Evolutionary conservation across 768 basidiomycete species (phyloP).

Genomic region (Tubosaeta sp.): DNA sequence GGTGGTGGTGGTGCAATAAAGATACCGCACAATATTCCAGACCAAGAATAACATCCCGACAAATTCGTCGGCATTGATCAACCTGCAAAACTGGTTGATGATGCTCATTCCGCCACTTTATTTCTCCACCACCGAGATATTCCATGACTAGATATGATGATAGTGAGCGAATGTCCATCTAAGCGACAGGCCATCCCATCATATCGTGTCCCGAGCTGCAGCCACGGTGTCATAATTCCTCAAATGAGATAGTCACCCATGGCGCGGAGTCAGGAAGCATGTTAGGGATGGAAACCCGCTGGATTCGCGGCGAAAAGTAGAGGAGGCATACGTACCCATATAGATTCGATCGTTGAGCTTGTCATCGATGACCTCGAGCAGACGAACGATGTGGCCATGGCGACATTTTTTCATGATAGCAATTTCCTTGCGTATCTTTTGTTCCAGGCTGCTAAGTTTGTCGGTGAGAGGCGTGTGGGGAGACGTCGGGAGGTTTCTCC

Average conservation of each 20-base stretch:
- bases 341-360: conserved; percentile 82
- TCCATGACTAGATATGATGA: conserved; percentile 71
- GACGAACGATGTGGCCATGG: conserved; percentile 83
- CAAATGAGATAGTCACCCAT: conserved; percentile 29
- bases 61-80: conserved; percentile 79
- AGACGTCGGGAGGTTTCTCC: conserved; percentile 41
- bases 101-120: conserved; percentile 74
- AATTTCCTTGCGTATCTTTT: conserved; percentile 88
- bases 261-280: conserved; percentile 22
- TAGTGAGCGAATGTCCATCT: conserved; percentile 18
- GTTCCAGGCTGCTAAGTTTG: conserved; percentile 66
- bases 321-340: conserved; percentile 66
- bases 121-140: conserved; percentile 91
- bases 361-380: conserved; percentile 96
- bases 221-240: conserved; percentile 32
- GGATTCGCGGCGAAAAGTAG: conserved; percentile 8
- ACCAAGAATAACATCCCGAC: conserved; percentile 90
- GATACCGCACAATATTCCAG: conserved; percentile 83
- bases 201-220: conserved; percentile 29
- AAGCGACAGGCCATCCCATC: conserved; percentile 21
- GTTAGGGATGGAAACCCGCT: conserved; percentile 15
- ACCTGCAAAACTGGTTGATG: conserved; percentile 75
- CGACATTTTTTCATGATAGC: conserved; percentile 98
- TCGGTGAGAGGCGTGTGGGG: conserved; percentile 58
- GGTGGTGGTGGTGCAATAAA: conserved; percentile 1